Evolutionary conservation across 2,329 filamentous ascomycete species (phyloP).

Genomic region (Fusarium stilboides): DNA sequence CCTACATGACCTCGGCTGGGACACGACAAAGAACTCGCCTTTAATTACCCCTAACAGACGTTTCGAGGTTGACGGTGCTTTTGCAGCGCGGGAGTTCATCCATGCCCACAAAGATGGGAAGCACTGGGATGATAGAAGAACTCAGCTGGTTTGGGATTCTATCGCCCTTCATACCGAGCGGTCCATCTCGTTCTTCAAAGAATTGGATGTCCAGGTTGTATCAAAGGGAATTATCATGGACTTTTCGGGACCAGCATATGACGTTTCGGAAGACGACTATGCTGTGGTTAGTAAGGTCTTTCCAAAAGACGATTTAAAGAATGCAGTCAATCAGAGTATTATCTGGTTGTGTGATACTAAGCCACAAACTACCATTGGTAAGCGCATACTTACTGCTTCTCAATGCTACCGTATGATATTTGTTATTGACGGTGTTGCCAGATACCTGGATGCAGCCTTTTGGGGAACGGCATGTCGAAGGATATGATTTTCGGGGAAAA

Average conservation of each 20-base stretch:
- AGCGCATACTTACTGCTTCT: not conserved
- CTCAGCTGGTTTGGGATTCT: slow-evolving; percentile 22
- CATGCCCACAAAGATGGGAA: slow-evolving; percentile 7
- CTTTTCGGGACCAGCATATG: slow-evolving; percentile 13
- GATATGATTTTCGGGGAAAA: slow-evolving; percentile 11
- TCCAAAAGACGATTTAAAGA: slow-evolving; percentile 13
- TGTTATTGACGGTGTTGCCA: not conserved
- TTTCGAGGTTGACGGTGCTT: slow-evolving; percentile 28
- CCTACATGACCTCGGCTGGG: slow-evolving; percentile 32
- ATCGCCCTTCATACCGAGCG: slow-evolving; percentile 30
- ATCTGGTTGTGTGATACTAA: slow-evolving; percentile 26
- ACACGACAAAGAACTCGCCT: slow-evolving; percentile 10
- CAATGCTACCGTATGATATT: not conserved
- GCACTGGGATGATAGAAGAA: slow-evolving; percentile 4
- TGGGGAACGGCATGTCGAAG: slow-evolving; percentile 18
- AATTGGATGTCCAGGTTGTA: slow-evolving; percentile 19
- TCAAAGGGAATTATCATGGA: slow-evolving; percentile 19
- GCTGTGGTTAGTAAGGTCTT: not conserved
- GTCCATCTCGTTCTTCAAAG: slow-evolving; percentile 20
- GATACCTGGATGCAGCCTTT: slow-evolving; percentile 33
- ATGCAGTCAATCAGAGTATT: slow-evolving; percentile 19
- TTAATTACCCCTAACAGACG: slow-evolving; percentile 16
- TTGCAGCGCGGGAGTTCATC: slow-evolving; percentile 21
- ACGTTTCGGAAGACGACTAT: slow-evolving; percentile 1
- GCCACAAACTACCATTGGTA: slow-evolving; percentile 20